A percentile compares a stretch with the other conserved stretches of the same genome.
These are phyloP conservation scores for Volvox carteri DNA, from an alignment of 163 green algal genomes.

Conservation along the genomic window DNA sequence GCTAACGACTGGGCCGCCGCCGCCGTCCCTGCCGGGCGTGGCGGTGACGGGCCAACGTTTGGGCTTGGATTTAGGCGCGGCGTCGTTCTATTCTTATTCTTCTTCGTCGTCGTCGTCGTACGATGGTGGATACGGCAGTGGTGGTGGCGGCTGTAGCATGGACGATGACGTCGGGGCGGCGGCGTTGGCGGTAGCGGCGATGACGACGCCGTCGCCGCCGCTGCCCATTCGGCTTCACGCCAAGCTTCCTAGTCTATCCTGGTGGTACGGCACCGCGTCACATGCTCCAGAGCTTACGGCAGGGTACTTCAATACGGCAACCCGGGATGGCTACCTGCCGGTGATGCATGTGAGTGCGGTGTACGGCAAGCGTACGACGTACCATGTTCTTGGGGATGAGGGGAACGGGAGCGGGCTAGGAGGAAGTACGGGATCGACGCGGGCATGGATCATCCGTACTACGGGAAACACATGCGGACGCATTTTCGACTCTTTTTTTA, in stretches of 20 bases:
- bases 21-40: background rate
- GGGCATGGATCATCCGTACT: no score
- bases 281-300: slow-evolving; percentile 71
- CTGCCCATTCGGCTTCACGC: slow-evolving; percentile 62
- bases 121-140: slow-evolving; percentile 65
- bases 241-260: slow-evolving; percentile 80
- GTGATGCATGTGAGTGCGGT: slow-evolving; percentile 54
- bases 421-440: background rate
- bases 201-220: background rate
- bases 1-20: background rate
- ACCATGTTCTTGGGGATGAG: no score
- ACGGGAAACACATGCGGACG: no score
- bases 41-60: background rate
- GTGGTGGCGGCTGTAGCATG: slow-evolving; percentile 66
- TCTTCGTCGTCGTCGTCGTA: no score
- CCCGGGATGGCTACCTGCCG: slow-evolving; percentile 73
- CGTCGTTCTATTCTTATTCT: no score
- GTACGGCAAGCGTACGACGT: no score
- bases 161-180: slow-evolving; percentile 70
- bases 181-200: background rate
- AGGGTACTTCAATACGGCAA: slow-evolving; percentile 59
- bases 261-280: slow-evolving; percentile 79
- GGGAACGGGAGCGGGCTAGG: no score
- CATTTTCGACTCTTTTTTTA: no score
- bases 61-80: background rate